Evolutionary conservation across 768 basidiomycete species (phyloP).

Genomic region (Punctularia strigosozonata): DNA sequence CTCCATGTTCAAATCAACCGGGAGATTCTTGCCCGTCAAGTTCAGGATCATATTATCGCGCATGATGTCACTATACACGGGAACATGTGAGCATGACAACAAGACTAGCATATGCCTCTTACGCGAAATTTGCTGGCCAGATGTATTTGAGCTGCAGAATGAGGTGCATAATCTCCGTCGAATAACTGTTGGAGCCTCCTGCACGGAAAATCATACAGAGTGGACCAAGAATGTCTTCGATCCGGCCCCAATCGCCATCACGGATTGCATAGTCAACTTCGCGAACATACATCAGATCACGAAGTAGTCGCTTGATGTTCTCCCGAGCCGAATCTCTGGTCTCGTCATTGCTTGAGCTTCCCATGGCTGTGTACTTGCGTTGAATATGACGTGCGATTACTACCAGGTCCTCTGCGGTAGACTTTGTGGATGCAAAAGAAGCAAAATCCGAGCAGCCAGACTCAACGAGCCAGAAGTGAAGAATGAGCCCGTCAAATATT

Average conservation of each 20-base stretch:
- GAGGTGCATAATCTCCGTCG: constrained; percentile 1
- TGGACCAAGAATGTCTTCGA: constrained; percentile 18
- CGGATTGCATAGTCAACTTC: constrained; percentile 18
- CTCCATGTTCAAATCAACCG: constrained; percentile 20
- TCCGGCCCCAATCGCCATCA: constrained; percentile 19
- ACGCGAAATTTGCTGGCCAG: constrained; percentile 23
- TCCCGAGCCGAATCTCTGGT: constrained; percentile 10
- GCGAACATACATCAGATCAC: constrained; percentile 18
- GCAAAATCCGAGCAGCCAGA: not conserved
- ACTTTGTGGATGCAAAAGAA: not conserved
- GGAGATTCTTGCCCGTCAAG: constrained; percentile 11
- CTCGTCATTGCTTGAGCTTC: not conserved
- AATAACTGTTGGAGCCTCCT: constrained; percentile 3
- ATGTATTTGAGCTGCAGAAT: constrained; percentile 12
- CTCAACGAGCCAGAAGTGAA: constrained; percentile 19
- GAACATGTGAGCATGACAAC: not conserved
- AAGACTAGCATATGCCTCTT: constrained; percentile 3
- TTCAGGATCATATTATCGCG: constrained; percentile 24
- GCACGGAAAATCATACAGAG: constrained; percentile 11
- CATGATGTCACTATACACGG: constrained; percentile 20
- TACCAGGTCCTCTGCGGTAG: not conserved
- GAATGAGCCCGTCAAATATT: constrained; percentile 20
- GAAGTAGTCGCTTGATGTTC: constrained; percentile 16
- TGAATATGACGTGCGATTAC: not conserved
- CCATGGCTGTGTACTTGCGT: not conserved